Evolutionary conservation across 2,329 filamentous ascomycete species (phyloP).

Genomic region (Scleromitrula shiraiana): DNA sequence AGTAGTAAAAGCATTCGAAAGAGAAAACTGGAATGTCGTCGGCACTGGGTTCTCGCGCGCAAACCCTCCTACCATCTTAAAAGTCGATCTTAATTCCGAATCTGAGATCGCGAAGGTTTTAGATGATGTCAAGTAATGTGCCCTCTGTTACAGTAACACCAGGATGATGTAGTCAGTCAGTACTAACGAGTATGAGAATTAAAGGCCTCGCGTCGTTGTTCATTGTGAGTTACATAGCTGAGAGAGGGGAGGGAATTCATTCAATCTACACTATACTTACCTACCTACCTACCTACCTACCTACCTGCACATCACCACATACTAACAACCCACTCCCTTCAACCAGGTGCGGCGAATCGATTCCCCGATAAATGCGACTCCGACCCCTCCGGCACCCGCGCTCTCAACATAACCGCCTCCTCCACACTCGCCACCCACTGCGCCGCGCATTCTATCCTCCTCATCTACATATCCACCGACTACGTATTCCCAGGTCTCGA

Average conservation of each 20-base stretch:
- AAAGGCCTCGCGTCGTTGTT: constrained; percentile 67
- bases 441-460: constrained; percentile 49
- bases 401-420: constrained; percentile 68
- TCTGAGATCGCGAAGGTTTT: constrained; percentile 42
- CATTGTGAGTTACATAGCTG: constrained; percentile 63
- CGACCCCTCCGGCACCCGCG: constrained; percentile 66
- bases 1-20: constrained; percentile 62
- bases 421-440: constrained; percentile 58
- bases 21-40: constrained; percentile 59
- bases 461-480: constrained; percentile 77
- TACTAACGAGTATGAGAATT: constrained; percentile 15
- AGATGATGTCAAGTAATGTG: constrained; percentile 45
- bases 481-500: constrained; percentile 67
- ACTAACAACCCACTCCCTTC: not conserved
- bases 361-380: constrained; percentile 80
- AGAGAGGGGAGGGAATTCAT: no score
- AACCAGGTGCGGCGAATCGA: constrained; percentile 71
- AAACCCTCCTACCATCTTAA: constrained; percentile 56
- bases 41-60: constrained; percentile 70
- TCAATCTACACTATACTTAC: no score
- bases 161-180: no score
- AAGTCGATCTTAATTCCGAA: constrained; percentile 28
- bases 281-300: not conserved
- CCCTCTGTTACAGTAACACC: not conserved
- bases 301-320: not conserved